Evolutionary conservation across 2,329 filamentous ascomycete species (phyloP).

Genomic region (Fusarium udum): DNA sequence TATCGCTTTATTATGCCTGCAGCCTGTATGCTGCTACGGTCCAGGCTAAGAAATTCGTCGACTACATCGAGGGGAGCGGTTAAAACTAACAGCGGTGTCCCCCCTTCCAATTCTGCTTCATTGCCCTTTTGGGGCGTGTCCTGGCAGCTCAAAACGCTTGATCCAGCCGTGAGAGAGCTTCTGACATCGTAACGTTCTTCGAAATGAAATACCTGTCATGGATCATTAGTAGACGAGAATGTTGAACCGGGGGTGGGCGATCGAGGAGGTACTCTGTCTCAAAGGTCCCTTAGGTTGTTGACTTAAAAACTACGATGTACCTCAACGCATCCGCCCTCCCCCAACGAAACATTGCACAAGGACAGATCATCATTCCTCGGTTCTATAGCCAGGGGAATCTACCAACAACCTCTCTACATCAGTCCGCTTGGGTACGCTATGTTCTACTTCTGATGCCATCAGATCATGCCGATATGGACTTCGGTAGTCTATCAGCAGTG

Average conservation of each 20-base stretch:
- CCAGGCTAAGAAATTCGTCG: background rate
- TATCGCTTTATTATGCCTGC: no score
- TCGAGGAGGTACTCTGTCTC: background rate
- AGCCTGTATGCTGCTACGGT: background rate
- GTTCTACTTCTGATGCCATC: slow-evolving; percentile 7
- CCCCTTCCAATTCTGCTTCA: slow-evolving; percentile 26
- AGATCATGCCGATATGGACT: slow-evolving; percentile 6
- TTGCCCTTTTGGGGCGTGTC: slow-evolving; percentile 18
- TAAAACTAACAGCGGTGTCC: background rate
- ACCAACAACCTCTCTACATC: background rate
- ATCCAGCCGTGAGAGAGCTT: background rate
- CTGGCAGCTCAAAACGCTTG: background rate
- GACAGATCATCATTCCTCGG: background rate
- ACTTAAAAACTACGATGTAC: background rate
- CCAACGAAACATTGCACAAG: slow-evolving; percentile 15
- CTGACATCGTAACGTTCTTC: background rate
- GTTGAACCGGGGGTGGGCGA: background rate
- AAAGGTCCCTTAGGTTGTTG: background rate
- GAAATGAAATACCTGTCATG: background rate
- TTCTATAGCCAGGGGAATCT: background rate
- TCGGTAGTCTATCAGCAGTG: background rate
- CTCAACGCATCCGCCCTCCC: slow-evolving; percentile 26
- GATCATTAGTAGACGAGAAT: background rate
- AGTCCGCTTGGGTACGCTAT: background rate
- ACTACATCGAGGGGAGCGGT: background rate